Base-by-base conservation (phyloP, 2,329 filamentous ascomycete genomes). In the Botryotinia convoluta region DNA sequence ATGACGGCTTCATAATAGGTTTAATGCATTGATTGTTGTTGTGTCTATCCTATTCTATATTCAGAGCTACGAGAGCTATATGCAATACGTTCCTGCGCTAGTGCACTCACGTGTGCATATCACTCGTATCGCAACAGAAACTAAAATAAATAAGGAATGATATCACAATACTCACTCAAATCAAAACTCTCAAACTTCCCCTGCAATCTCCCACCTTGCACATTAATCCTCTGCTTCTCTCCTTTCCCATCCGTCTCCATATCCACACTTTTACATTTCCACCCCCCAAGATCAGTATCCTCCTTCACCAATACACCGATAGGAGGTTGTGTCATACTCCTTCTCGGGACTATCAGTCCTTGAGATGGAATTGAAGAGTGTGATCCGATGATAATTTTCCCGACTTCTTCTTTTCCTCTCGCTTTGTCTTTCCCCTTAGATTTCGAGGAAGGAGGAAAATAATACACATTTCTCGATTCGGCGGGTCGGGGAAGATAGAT, bases 131-230 rank as follows among this genome's bases (percentile, higher is more conserved):
- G 42, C 14, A 16, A 42, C 42, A 12, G 20, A 32, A 35, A 12
- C 10, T 39, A 39, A 61, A 61, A 61, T 22, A 71, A 63, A 26
- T 63, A 71, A 32, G 69, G 59, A 64, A 72, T n/a, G 14, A 72
- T 67, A 72, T 72, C 70, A 26, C 70, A 72, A 67, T 72, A 61
- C 48, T 72, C 61, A 45, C 67, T 67, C n/a, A 59, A 20, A 72
- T 72, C 70, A 67, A 72, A 72, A 48, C 61, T 65, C 3, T 67
- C 70, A 67, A 65, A 72, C 22, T 67, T 64, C 3, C 70, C 70
- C 44, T 65, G n/a, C 48, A 72, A 48, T 35, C 61, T 72, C 18
- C 51, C 61, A 35, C 60, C 60, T 29, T 59, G 44, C 10, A 62
- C 35, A 45, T 67, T 60, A 29, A 72, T 14, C 37, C 48, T 72